Evolutionary conservation across 2,329 filamentous ascomycete species (phyloP), one percentile per base, ranked within the genome.

Genomic region (Penicillium expansum): DNA sequence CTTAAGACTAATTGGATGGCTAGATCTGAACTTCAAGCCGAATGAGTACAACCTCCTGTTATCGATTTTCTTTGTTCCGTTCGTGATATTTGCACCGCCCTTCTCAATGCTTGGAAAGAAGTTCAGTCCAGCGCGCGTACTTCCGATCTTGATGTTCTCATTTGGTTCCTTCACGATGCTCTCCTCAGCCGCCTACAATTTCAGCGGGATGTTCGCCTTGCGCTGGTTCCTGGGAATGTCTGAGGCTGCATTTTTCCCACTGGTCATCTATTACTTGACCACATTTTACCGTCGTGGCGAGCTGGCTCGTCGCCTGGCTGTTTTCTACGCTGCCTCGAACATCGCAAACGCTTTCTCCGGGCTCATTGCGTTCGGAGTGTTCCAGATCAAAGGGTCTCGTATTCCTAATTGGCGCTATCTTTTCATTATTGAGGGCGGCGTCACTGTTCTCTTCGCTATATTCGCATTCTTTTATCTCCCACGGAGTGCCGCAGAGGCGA

Each of bases 311-410:
- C 83, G 88, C 3, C 77, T 91, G 1, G 87, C 87, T 35, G 76
- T 91, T 57, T 91, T 91, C 75, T 92, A 92, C 64, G 89, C 88
- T 0, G 88, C 88, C 0, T 86, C 83, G 24, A 89, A 88, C 66
- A 88, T 92, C 57, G 89, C 89, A 22, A 86, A 84, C 56, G 86
- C 86, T 2, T 88, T 88, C 64, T 81, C 81, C 0, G 84, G 84
- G 4, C 72, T 87, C 1, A 75, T 86, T 14, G 78, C 84, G 0
- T 86, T 83, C 57, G 84, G 81, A 4, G 82, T 85, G 7, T 88
- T 88, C 69, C 83, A 84, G 27, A 83, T 85, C 63, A 62, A 80
- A 37, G 69, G 73, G 42, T 77, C 77, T 0, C 71, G 73, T 18
- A 64, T 86, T 11, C 77, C 80, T 0, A 74, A 74, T 33, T 82